A percentile compares a stretch with the other conserved stretches of the same genome.
Evolutionary conservation across 768 basidiomycete genomes (phyloP).

Genomic region (Infundibulicybe gibba): DNA sequence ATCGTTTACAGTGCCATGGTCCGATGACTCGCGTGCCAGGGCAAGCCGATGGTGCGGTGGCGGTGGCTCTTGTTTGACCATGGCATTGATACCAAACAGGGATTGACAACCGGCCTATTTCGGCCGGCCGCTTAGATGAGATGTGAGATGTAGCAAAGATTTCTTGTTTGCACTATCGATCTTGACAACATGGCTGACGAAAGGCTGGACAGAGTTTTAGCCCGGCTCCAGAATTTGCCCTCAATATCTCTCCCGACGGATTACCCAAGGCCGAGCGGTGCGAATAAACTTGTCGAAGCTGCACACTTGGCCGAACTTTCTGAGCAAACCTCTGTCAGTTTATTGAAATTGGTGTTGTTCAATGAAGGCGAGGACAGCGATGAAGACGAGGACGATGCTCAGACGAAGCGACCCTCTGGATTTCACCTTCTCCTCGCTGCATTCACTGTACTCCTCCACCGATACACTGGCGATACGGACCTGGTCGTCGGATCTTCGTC

Average conservation of each 20-base stretch:
- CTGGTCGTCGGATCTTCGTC: slow-evolving; percentile 89
- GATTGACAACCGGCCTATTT: too few species aligned
- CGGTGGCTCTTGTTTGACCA: too few species aligned
- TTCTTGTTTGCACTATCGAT: too few species aligned
- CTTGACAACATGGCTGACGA: slow-evolving; percentile 31
- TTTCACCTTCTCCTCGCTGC: slow-evolving; percentile 93
- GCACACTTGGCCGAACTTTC: slow-evolving; percentile 70
- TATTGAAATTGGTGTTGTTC: slow-evolving; percentile 80
- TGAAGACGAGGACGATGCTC: slow-evolving; percentile 38
- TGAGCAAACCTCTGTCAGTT: slow-evolving; percentile 67
- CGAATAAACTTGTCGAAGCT: slow-evolving; percentile 81
- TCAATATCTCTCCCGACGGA: slow-evolving; percentile 93
- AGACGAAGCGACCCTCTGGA: slow-evolving; percentile 60
- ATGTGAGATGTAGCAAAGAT: slow-evolving; percentile 5
- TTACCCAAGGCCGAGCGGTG: slow-evolving; percentile 79
- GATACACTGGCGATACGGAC: slow-evolving; percentile 95
- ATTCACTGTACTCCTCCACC: slow-evolving; percentile 85
- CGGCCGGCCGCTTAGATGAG: not conserved
- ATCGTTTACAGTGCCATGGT: too few species aligned
- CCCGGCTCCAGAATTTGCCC: slow-evolving; percentile 76
- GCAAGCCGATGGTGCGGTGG: too few species aligned
- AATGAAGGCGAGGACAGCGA: slow-evolving; percentile 52
- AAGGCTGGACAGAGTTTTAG: slow-evolving; percentile 53
- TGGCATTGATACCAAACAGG: too few species aligned
- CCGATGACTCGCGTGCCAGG: too few species aligned